phyloP scores from a whole-genome alignment of 768 basidiomycete genomes.

The Harrya chromipes region DNA sequence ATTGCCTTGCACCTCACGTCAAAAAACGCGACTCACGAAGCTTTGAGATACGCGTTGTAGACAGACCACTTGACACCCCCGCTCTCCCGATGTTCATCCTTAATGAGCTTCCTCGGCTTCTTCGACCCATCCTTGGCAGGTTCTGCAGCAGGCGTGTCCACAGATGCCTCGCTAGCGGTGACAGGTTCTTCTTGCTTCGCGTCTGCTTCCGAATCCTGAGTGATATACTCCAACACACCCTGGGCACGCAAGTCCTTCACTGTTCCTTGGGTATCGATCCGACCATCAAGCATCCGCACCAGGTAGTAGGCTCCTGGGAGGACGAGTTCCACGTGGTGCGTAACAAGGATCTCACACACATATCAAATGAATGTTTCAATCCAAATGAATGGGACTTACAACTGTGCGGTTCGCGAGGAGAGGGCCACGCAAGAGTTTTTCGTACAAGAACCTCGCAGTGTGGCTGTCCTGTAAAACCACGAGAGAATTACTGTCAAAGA shows the following conservation, averaged over 20 bases:
- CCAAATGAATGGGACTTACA: conserved; percentile 30
- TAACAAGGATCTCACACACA: conserved; percentile 56
- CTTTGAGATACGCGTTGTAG: conserved; percentile 66
- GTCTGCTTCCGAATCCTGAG: conserved; percentile 48
- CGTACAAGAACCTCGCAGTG: conserved; percentile 60
- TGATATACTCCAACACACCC: conserved; percentile 61
- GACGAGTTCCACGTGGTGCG: conserved; percentile 82
- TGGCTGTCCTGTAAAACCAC: conserved; percentile 53
- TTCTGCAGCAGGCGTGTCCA: conserved; percentile 1
- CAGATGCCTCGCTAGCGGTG: conserved; percentile 7
- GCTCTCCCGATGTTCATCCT: conserved; percentile 77
- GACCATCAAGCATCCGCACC: conserved; percentile 77
- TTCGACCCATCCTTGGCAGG: conserved; percentile 32
- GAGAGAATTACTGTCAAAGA: not conserved
- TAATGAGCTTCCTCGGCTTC: conserved; percentile 69
- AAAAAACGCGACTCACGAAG: conserved; percentile 44
- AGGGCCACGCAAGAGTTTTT: conserved; percentile 63
- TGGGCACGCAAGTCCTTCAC: conserved; percentile 58
- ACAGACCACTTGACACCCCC: conserved; percentile 81
- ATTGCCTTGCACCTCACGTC: not conserved
- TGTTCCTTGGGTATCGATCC: conserved; percentile 72
- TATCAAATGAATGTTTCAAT: not conserved
- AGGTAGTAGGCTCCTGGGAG: conserved; percentile 71
- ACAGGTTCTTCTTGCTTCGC: conserved; percentile 43
- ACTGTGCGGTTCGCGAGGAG: conserved; percentile 69